Base-by-base conservation (phyloP, 164 flowering plant species). In the Platanus orientalis region DNA sequence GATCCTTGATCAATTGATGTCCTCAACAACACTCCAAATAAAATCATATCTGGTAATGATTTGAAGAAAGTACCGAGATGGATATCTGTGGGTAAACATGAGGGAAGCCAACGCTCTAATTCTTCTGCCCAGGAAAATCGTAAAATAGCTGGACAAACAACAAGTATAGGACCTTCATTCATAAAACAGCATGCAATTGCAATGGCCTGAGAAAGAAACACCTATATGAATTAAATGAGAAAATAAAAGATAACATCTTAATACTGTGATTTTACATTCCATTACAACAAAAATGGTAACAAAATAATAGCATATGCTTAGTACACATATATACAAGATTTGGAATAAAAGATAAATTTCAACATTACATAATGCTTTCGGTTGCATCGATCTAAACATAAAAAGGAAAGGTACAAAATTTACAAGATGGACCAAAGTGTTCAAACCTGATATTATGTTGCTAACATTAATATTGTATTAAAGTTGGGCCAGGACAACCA, bases 111-210 rank as follows among this genome's bases (percentile, higher is more conserved):
- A 28, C 78, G 92, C 80, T 94, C 99, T 53, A 94, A 63, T 70
- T 94, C 97, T 71, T 94, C 99, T 20, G 99, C 99, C 99, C 99
- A 91, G 47, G 96, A 69, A 71, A 71, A 85, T 54, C 99, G 83
- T 73, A 94, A 77, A 68, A 94, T 76, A 65, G 99, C 99, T 34
- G 97, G 99, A 71, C 99, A 94, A 51, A 94, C 93, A 71, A 94
- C 84, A 62, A 94, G 99, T 48, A 86, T 72, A 51, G 93, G 73
- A 58, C 97, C 97, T 72, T 91, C 97, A 72, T 74, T 68, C 80
- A 80, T 79, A 78, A 89, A 91, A 71, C 96, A 94, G 73, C 80
- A 62, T 6, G 96, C 97, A 70, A 94, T 81, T 26, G 97, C 89
- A 80, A 94, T 88, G 58, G 96, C 99, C 99, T 91, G 81, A 39